A percentile compares a stretch with the other conserved stretches of the same genome.
Evolutionary conservation across 2,329 filamentous ascomycete genomes (phyloP).

Genomic region (Tolypocladium pustulatum): DNA sequence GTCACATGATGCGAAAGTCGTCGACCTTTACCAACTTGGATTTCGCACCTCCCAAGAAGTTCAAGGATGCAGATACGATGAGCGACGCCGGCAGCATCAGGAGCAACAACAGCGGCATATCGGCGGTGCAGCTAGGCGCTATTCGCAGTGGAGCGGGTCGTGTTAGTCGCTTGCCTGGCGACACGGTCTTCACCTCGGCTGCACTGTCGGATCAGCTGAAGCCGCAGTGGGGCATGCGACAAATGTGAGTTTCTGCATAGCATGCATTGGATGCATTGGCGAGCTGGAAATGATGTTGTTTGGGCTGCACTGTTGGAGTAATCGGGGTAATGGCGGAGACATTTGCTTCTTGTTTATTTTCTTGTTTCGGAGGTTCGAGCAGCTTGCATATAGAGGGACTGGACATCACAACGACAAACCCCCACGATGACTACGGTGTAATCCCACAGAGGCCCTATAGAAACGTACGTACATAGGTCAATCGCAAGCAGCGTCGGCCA

Average conservation of each 20-base stretch:
- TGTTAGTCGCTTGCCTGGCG: conserved; percentile 72
- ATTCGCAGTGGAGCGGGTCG: conserved; percentile 78
- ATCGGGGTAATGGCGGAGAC: conserved; percentile 1
- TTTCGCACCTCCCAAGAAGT: conserved; percentile 69
- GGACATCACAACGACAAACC: not conserved
- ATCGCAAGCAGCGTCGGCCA: not conserved
- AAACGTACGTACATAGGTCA: not conserved
- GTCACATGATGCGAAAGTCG: conserved; percentile 65
- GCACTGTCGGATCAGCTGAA: conserved; percentile 53
- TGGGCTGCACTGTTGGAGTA: conserved; percentile 3
- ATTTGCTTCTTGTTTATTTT: not conserved
- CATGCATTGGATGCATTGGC: conserved; percentile 3
- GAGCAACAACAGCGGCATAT: conserved; percentile 64
- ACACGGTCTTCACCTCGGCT: conserved; percentile 67
- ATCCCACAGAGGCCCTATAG: not conserved
- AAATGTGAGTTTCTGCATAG: conserved; percentile 5
- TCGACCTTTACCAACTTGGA: conserved; percentile 69
- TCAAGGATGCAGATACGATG: conserved; percentile 50
- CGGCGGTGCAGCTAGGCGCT: conserved; percentile 55
- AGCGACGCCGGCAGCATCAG: conserved; percentile 57
- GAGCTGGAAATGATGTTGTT: not conserved
- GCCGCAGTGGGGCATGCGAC: conserved; percentile 47
- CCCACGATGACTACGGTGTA: not conserved
- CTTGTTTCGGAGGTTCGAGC: not conserved
- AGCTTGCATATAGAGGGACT: conserved; percentile 2